Evolutionary conservation across 768 basidiomycete species (phyloP).

Genomic region (Amanita muscaria): DNA sequence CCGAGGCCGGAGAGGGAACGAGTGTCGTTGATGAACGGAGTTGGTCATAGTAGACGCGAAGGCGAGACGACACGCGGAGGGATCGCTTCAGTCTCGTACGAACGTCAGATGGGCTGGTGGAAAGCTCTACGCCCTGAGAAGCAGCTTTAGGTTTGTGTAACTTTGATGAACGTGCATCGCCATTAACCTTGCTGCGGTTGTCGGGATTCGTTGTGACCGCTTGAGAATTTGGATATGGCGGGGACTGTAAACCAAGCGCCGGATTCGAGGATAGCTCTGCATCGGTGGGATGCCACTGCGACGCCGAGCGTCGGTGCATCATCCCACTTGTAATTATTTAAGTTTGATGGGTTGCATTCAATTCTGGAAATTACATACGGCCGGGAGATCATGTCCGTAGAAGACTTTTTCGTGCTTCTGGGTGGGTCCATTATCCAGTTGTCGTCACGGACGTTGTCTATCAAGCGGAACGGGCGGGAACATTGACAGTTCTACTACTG

Average conservation of each 20-base stretch:
- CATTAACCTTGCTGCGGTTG: not conserved
- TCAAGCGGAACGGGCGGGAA: slow-evolving; percentile 38
- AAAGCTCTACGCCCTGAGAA: not conserved
- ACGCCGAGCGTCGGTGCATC: not conserved
- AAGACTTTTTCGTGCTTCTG: slow-evolving; percentile 35
- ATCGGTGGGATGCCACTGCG: too few species aligned
- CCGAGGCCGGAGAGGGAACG: not conserved
- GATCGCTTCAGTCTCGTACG: not conserved
- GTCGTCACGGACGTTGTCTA: too few species aligned
- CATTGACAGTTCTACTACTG: slow-evolving; percentile 38
- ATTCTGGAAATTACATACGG: slow-evolving; percentile 44
- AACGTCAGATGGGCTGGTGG: not conserved
- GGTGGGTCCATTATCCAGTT: too few species aligned
- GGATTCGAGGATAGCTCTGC: too few species aligned
- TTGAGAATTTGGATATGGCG: too few species aligned
- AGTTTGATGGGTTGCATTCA: too few species aligned
- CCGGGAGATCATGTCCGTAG: slow-evolving; percentile 32
- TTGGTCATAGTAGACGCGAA: slow-evolving; percentile 3
- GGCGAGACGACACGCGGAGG: slow-evolving; percentile 1
- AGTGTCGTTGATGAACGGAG: not conserved
- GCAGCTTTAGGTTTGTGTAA: not conserved
- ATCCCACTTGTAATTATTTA: not conserved
- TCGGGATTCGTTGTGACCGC: too few species aligned
- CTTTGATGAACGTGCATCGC: not conserved
- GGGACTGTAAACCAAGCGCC: too few species aligned